Evolutionary conservation across 1,284 basidiomycete species (phyloP).

Genomic region (Ceratobasidium sp.): DNA sequence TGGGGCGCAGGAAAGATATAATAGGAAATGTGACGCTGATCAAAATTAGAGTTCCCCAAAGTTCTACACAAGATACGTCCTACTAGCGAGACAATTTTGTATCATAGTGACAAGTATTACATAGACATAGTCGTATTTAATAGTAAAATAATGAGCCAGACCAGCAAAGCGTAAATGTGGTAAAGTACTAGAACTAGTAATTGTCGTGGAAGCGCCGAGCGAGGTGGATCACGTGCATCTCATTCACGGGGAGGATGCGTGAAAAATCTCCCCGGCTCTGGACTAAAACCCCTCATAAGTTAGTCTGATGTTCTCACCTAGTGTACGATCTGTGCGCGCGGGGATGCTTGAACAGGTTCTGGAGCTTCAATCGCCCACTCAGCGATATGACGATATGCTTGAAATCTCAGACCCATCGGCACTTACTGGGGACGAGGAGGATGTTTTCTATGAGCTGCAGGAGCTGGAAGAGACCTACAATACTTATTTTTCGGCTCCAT

Average conservation of each 20-base stretch:
- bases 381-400: not conserved
- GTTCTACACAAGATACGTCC: not conserved
- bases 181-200: not conserved
- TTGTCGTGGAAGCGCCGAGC: not conserved
- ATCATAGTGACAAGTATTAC: not conserved
- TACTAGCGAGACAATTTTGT: no score
- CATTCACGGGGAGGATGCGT: not conserved
- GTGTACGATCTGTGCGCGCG: not conserved
- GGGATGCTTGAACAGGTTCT: conserved; percentile 1
- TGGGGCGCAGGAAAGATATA: no score
- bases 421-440: conserved; percentile 6
- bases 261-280: no score
- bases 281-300: no score
- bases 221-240: not conserved
- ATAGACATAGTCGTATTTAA: no score
- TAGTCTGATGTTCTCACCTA: not conserved
- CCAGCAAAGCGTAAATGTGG: no score
- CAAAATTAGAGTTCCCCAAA: not conserved
- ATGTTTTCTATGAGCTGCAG: conserved; percentile 2
- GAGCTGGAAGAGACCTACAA: not conserved
- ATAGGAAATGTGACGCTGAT: no score
- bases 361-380: not conserved
- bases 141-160: no score
- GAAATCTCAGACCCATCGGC: not conserved
- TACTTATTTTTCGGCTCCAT: not conserved